Conservation (phyloP, 1,284 basidiomycete species). For the Heliocybe sulcata region DNA sequence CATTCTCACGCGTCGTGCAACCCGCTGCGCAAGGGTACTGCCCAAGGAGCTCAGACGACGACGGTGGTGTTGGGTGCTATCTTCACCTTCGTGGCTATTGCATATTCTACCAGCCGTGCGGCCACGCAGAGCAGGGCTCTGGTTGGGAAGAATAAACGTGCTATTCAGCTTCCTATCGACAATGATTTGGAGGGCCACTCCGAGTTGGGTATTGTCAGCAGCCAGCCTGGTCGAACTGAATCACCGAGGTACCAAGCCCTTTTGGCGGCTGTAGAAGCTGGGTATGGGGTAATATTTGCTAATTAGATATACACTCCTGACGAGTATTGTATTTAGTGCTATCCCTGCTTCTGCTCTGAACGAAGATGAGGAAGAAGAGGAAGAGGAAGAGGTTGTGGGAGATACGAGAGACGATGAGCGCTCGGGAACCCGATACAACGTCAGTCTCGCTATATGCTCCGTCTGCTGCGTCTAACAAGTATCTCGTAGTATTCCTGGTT, state of each 20-base stretch:
- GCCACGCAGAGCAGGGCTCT: slow-evolving; percentile 92
- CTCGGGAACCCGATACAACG: slow-evolving; percentile 95
- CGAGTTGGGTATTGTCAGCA: slow-evolving; percentile 71
- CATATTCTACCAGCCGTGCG: slow-evolving; percentile 93
- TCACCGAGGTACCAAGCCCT: slow-evolving; percentile 92
- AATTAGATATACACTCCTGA: not conserved
- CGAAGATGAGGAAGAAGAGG: slow-evolving; percentile 77
- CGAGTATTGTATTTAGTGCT: slow-evolving; percentile 46
- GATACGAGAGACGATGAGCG: slow-evolving; percentile 90
- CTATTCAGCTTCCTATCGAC: slow-evolving; percentile 55
- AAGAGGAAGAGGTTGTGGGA: slow-evolving; percentile 57
- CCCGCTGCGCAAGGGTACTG: slow-evolving; percentile 62
- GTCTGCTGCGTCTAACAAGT: not conserved
- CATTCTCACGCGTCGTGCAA: slow-evolving; percentile 86
- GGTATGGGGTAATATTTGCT: slow-evolving; percentile 38
- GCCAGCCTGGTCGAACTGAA: slow-evolving; percentile 83
- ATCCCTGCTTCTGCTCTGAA: slow-evolving; percentile 91
- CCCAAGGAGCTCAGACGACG: slow-evolving; percentile 71
- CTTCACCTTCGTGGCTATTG: slow-evolving; percentile 97
- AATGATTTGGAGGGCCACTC: slow-evolving; percentile 45
- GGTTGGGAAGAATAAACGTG: slow-evolving; percentile 60
- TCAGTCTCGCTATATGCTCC: slow-evolving; percentile 26
- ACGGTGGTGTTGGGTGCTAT: slow-evolving; percentile 88
- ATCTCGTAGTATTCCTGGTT: slow-evolving; percentile 87
- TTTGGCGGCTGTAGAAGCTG: slow-evolving; percentile 92